Evolutionary conservation across 345 rosid species (phyloP).

Genomic region (Populus tremula): DNA sequence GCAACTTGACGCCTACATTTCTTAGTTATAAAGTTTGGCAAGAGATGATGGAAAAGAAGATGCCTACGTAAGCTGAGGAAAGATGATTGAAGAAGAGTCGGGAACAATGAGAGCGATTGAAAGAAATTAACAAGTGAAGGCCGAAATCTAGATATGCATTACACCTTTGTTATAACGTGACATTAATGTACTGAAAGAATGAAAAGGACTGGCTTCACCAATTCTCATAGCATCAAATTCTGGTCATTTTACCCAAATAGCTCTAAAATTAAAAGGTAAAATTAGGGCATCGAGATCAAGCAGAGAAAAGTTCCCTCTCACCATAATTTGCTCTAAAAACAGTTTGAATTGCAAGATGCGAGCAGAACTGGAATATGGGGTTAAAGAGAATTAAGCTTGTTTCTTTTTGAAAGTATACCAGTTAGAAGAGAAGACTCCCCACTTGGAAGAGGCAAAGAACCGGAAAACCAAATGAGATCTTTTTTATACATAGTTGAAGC

Average conservation of each 20-base stretch:
- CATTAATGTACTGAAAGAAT: not conserved
- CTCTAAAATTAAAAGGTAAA: not conserved
- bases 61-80: not conserved
- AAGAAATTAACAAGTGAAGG: not conserved
- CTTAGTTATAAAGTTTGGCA: not conserved
- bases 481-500: not conserved
- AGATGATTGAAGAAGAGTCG: not conserved
- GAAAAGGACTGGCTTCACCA: not conserved
- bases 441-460: not conserved
- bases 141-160: not conserved
- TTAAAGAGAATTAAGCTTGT: too few species aligned
- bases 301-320: too few species aligned
- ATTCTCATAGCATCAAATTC: not conserved
- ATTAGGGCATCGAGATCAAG: not conserved
- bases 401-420: not conserved
- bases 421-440: not conserved
- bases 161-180: not conserved
- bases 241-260: not conserved
- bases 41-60: not conserved
- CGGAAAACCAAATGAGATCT: not conserved
- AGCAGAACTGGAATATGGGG: too few species aligned
- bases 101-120: not conserved
- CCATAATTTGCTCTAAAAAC: too few species aligned
- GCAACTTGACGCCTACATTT: slow-evolving; percentile 10
- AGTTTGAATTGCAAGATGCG: too few species aligned